Percentiles rank a stretch among this genome's conserved stretches.
These are phyloP conservation scores for Tylopilus subfusipes DNA, from an alignment of 768 basidiomycete species.

Conservation along the genomic window DNA sequence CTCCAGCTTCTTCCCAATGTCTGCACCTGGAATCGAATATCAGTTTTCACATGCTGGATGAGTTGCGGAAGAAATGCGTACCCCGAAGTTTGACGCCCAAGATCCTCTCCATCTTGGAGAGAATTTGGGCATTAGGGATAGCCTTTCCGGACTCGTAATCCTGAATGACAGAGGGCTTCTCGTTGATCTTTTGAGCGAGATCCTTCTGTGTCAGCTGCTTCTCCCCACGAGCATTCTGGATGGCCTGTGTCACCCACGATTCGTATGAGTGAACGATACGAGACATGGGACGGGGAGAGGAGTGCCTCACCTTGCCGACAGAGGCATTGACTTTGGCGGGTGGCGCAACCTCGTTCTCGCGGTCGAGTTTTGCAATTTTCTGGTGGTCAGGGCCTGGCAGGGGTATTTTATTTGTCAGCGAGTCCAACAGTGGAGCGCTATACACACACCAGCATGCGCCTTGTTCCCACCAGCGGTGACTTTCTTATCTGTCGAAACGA, in stretches of 20 bases:
- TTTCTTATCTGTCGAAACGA: conserved; percentile 84
- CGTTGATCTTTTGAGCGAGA: conserved; percentile 88
- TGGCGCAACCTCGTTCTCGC: conserved; percentile 93
- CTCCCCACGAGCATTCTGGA: conserved; percentile 75
- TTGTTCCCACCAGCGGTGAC: conserved; percentile 67
- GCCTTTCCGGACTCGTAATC: conserved; percentile 90
- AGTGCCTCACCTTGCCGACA: conserved; percentile 62
- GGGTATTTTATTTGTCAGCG: neutral
- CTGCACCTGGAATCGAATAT: conserved; percentile 45
- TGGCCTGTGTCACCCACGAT: conserved; percentile 52
- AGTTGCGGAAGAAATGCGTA: conserved; percentile 32
- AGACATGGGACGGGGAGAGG: neutral
- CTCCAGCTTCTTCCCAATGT: conserved; percentile 87
- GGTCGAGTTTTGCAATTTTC: conserved; percentile 88
- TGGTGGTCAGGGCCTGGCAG: conserved; percentile 89
- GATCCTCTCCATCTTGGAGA: conserved; percentile 82
- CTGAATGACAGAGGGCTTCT: conserved; percentile 83
- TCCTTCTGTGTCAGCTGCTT: conserved; percentile 87
- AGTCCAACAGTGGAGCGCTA: neutral
- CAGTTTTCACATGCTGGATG: neutral
- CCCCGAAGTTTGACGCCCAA: conserved; percentile 90
- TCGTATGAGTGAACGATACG: neutral
- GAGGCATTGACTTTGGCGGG: conserved; percentile 72
- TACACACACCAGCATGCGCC: conserved; percentile 59
- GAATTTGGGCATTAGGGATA: conserved; percentile 80